Base-by-base conservation (phyloP, 2,329 filamentous ascomycete genomes). In the Phymatotrichopsis omnivora region DNA sequence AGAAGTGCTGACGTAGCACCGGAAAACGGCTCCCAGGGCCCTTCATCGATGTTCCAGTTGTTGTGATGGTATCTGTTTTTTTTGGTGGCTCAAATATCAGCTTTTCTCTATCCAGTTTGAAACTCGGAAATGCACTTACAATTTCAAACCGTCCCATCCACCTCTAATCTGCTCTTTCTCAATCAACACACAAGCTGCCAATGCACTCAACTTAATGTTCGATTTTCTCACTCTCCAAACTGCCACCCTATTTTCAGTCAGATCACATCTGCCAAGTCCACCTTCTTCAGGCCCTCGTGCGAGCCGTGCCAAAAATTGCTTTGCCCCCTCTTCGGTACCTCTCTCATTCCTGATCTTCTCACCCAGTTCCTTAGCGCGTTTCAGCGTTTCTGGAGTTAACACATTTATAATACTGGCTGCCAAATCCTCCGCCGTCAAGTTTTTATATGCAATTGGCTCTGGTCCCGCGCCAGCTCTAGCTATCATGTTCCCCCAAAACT, bases 401-500 rank as follows among this genome's bases (percentile, higher is more conserved):
- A 78, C 78, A 31, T 72, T 68, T 5, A 61, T 62, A 42, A 89
- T 79, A 1, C 80, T 76, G 19, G 71, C 71, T 0, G 78, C 77
- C 5, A 89, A 67, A 10, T 74, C 78, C 20, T 80, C 75, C 0
- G 72, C 69, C 0, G 75, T 85, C 28, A 87, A 63, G 23, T 76
- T 67, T 54, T 80, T 80, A 60, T 80, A 75, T 0, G 78, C 78
- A 37, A 85, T 76, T 0, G 82, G 81, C 1, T 69, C 64, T 0
- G 82, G 82, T 0, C 83, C 82, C 5, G 82, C 83, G 7, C 81
- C 80, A 5, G 82, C 80, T 47, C 69, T 72, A 0, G 78, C 72
- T 29, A 86, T 75, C 73, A 87, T 86, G 7, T 77, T 71, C 6
- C 83, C 83, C 83, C 83, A 87, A 58, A 87, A 89, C 0, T 80